Evolutionary conservation across 306 rosid species (phyloP).

Genomic region (Vachellia collinsii): DNA sequence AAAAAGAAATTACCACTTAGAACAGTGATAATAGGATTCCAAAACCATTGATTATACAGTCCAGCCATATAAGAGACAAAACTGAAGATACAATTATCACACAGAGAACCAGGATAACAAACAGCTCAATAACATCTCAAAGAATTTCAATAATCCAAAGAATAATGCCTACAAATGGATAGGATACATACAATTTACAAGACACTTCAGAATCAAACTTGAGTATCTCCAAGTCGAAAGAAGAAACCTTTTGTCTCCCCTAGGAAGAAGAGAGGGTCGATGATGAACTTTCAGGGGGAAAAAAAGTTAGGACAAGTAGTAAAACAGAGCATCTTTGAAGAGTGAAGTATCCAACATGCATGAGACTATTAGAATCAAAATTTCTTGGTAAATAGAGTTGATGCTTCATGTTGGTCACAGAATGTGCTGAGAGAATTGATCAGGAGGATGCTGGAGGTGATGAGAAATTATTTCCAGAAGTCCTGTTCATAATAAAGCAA

Average conservation of each 20-base stretch:
- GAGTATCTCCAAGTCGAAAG: constrained; percentile 30
- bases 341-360: background rate
- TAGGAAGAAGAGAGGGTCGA: constrained; percentile 29
- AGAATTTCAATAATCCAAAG: constrained; percentile 27
- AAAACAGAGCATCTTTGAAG: constrained; percentile 7
- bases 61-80: background rate
- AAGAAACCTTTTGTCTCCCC: constrained; percentile 26
- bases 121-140: constrained; percentile 7
- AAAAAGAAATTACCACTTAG: background rate
- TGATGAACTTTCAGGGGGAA: constrained; percentile 37
- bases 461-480: constrained; percentile 63
- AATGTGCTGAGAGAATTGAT: constrained; percentile 34
- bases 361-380: constrained; percentile 26
- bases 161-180: constrained; percentile 48
- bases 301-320: constrained; percentile 26
- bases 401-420: constrained; percentile 29
- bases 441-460: constrained; percentile 67
- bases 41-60: background rate
- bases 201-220: constrained; percentile 33
- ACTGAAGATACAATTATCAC: constrained; percentile 1
- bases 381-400: constrained; percentile 26
- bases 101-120: constrained; percentile 11
- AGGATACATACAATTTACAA: constrained; percentile 35
- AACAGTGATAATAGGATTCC: background rate
- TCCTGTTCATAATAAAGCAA: constrained; percentile 52